Base-by-base conservation (phyloP, 1,284 basidiomycete genomes). In the Takashimella koratensis region DNA sequence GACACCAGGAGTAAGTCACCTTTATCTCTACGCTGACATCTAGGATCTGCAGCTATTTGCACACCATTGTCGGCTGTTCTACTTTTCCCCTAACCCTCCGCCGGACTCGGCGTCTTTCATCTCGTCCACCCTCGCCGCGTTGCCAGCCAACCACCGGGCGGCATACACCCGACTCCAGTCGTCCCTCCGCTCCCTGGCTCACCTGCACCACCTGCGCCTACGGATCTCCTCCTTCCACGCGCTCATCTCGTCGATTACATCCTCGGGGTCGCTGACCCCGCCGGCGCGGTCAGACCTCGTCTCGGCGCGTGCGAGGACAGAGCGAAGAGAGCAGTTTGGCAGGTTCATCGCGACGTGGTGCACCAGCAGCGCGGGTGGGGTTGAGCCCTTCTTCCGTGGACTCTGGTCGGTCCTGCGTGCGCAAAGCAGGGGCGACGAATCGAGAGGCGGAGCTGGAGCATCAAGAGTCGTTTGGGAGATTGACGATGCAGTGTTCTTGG, bases 401-500 rank as follows among this genome's bases (percentile, higher is more conserved):
- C 53, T 75, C 4, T 73, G 65, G 61, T 64, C 62, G 1, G 63
- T 57, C 2, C 43, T 73, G 23, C 54, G 66, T 5, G 55, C 63
- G 19, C 73, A 75, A 59, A 69, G 68, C 48, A 51, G 71, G 21
- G 65, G 65, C 3, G 57, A 60, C 10, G 20, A 47, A 12, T 48
- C 43, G 13, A 54, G 55, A 20, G 66, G 68, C 6, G 70, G 70
- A 16, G 66, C 59, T 2, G 70, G 73, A 4, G 49, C 47, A 2
- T 49, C 41, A 20, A 49, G 73, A 3, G 63, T 74, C 1, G 66
- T 71, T 4, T 75, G 73, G 73, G 73, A 75, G 53, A 53, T 75
- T 8, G 71, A 75, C 58, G 73, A 75, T 64, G 73, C 73, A 3
- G 68, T 75, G 3, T 73, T 74, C 51, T 56, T 73, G 47, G 70